A percentile compares a stretch with the other conserved stretches of the same genome.
phyloP scores from a whole-genome alignment of 176 grass and related monocot species.

The Tuctoria greenei region DNA sequence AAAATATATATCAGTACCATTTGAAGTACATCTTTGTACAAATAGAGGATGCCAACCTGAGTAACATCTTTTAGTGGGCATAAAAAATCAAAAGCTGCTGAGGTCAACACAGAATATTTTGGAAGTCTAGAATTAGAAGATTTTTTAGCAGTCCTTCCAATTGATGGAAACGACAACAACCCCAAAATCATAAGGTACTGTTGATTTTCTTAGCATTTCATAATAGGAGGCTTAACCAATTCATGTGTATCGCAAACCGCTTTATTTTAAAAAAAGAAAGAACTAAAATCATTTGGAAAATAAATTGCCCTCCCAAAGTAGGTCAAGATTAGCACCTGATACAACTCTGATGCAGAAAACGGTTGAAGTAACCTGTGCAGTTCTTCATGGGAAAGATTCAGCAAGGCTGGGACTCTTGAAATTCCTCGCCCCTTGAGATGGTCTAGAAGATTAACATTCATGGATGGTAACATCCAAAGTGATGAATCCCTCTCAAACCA shows the following conservation, averaged over 20 bases:
- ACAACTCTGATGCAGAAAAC: conserved; percentile 55
- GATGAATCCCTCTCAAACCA: conserved; percentile 93
- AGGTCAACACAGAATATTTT: background rate
- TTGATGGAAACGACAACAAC: conserved; percentile 16
- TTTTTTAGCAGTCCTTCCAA: background rate
- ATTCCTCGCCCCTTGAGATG: conserved; percentile 70
- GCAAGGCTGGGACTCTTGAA: conserved; percentile 48
- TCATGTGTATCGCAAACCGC: conserved; percentile 4
- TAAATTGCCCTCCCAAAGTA: conserved; percentile 15
- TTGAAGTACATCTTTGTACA: background rate
- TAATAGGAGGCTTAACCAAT: conserved; percentile 9
- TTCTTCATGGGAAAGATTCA: conserved; percentile 64
- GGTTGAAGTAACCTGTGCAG: conserved; percentile 62
- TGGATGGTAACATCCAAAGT: conserved; percentile 85
- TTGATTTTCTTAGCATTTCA: conserved; percentile 24
- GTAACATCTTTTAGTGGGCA: background rate
- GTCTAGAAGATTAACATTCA: conserved; percentile 69
- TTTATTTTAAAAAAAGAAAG: conserved; percentile 13
- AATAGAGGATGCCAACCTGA: background rate
- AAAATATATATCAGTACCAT: conserved; percentile 8
- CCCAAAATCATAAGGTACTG: background rate
- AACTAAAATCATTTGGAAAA: conserved; percentile 15
- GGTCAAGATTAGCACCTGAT: conserved; percentile 58
- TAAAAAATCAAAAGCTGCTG: background rate
- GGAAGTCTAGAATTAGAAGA: background rate